A percentile compares a stretch with the other conserved stretches of the same genome.
phyloP scores from a whole-genome alignment of 2,329 filamentous ascomycete genomes.

The Cladosporium sp. region DNA sequence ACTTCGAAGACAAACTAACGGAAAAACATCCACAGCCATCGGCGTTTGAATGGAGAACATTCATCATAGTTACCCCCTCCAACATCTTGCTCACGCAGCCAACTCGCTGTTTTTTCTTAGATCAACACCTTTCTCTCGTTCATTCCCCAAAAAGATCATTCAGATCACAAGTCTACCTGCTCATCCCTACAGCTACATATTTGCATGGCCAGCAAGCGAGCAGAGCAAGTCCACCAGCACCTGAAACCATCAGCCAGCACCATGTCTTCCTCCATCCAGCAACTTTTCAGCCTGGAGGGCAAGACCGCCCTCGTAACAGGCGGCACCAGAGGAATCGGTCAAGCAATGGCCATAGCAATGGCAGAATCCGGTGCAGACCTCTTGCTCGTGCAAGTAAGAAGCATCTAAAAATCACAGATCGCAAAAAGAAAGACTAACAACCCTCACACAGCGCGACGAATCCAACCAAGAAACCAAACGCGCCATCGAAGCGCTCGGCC shows the following conservation, averaged over 20 bases:
- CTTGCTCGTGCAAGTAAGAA: constrained; percentile 44
- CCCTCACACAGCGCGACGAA: constrained; percentile 47
- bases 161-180: no score
- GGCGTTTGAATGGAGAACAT: constrained; percentile 8
- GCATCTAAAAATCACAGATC: background rate
- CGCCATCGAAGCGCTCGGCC: constrained; percentile 60
- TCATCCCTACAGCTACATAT: background rate
- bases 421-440: background rate
- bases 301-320: constrained; percentile 49
- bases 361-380: constrained; percentile 50
- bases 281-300: constrained; percentile 48
- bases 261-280: constrained; percentile 28
- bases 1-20: no score
- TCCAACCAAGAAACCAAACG: constrained; percentile 55
- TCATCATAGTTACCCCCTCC: constrained; percentile 9
- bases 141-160: no score
- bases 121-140: background rate
- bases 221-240: constrained; percentile 5
- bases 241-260: background rate
- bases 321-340: constrained; percentile 48
- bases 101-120: background rate
- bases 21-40: background rate
- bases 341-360: constrained; percentile 48
- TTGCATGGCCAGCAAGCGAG: constrained; percentile 8
- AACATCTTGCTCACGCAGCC: background rate